Base-by-base conservation (phyloP, 148 eudicot genomes). In the Polygonum maritimum region DNA sequence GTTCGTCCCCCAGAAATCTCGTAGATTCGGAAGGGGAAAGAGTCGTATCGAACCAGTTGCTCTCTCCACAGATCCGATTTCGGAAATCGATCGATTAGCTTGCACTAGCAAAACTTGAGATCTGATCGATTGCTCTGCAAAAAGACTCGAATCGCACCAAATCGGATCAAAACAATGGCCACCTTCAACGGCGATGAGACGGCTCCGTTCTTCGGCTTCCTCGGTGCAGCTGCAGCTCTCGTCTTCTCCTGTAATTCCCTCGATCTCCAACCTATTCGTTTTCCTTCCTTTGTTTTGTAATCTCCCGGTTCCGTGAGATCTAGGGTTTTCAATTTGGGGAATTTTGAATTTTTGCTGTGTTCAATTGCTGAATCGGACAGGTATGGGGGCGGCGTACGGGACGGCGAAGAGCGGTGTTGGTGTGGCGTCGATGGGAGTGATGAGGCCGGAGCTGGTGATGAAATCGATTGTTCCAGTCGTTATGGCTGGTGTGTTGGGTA, bases 311-410 rank as follows among this genome's bases (percentile, higher is more conserved):
- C 9, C 10, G 7, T 36, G 48, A 26, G 58, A 8, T 18, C 60
- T 75, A 31, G 58, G 44, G 36, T 51, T n/a, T 45, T 74, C 55
- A 35, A 48, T 54, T 52, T 49, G 76, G 19, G 52, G 76, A 49
- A 21, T 52, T 52, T 48, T 33, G 76, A 1, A 51, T 10, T 16
- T 44, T 44, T 26, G 9, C 10, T 41, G 16, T 72, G 12, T 40
- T 72, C 16, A 72, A 48, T 49, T 36, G 5, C 35, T 51, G n/a
- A 11, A 8, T 12, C 39, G 51, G 60, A 49, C 39, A 76, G 78
- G 78, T 76, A 76, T 76, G 78, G 78, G 78, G 49, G 78, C 78
- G 36, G 78, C 78, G 41, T 76, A 76, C 36, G 78, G 78, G 58
- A 76, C 78, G 65, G 78, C 78, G 62, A 76, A 76, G 74, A 76